Evolutionary conservation across 1,139 yeast species (phyloP), one percentile per base, ranked within the genome.

Genomic region (Saccharomyces hybrid): DNA sequence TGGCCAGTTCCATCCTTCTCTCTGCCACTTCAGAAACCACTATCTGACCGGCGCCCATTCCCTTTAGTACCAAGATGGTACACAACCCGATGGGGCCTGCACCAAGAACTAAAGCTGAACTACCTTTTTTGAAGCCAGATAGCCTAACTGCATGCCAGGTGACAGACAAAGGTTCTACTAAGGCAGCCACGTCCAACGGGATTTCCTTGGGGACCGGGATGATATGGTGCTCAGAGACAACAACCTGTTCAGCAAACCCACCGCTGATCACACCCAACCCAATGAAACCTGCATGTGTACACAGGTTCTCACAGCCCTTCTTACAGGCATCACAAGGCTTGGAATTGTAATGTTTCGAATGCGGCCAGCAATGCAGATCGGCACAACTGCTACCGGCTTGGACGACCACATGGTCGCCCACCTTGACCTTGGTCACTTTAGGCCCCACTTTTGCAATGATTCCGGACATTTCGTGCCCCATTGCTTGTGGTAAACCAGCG

Each of bases 381-480:
- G 65, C 64, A 62, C 83, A 80, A 46, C 78, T 76, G n/a, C 77
- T 79, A 3, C 80, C 73, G n/a, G 80, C 81, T 58, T 78, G 82
- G 41, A 78, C 77, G 46, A 76, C 79, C 49, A 77, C 79, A 46
- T 69, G 70, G 58, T 75, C 78, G 25, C 78, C 79, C 14, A 63
- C 63, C 52, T 71, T 62, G 19, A 73, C 65, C 14, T 62, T 58
- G 1, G 65, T 63, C 5, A 75, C 79, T 7, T 52, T 62, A 2
- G 61, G 19, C 28, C 79, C 79, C 14, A 75, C 64, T 25, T 63
- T 70, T 16, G 63, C 52, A 19, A 76, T 73, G 9, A 69, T 62
- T 32, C 79, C 80, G 1, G 75, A 64, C 55, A 73, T 71, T 63
- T 84, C 89, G 63, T 84, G 89, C 13, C 89, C 89, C 73, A 84